phyloP scores from a whole-genome alignment of 1,284 basidiomycete genomes.

The Rhizoctonia solani region DNA sequence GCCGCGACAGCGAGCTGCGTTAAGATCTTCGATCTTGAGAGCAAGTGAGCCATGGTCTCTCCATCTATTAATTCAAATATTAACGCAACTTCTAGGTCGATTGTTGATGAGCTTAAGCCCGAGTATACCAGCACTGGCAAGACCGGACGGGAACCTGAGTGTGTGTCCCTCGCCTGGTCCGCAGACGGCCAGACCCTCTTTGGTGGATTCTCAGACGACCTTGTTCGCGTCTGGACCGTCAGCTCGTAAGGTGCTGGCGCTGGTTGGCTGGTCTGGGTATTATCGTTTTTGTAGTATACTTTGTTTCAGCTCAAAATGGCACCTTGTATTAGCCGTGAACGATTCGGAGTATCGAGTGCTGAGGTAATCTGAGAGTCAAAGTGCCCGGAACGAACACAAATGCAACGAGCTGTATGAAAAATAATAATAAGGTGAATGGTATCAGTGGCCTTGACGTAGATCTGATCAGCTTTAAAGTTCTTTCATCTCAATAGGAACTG shows the following conservation, averaged over 20 bases:
- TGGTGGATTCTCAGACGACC: conserved; percentile 91
- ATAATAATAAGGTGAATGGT: no score
- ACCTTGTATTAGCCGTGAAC: conserved; percentile 29
- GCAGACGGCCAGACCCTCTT: conserved; percentile 97
- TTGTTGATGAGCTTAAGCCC: conserved; percentile 98
- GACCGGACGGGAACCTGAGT: conserved; percentile 88
- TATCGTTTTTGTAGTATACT: conserved; percentile 25
- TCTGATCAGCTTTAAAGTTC: no score
- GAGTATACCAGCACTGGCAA: conserved; percentile 81
- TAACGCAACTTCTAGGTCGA: conserved; percentile 71
- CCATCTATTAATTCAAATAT: background rate
- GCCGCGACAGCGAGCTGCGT: conserved; percentile 97
- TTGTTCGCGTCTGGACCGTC: conserved; percentile 91
- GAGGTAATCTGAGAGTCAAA: no score
- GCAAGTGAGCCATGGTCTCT: conserved; percentile 70
- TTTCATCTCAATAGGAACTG: no score
- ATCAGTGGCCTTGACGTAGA: no score
- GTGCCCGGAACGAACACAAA: no score
- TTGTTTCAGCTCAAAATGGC: conserved; percentile 32
- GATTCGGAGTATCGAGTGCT: no score
- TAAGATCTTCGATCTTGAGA: conserved; percentile 99
- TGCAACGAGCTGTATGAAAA: no score
- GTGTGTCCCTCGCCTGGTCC: conserved; percentile 98
- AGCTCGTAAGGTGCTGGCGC: conserved; percentile 15
- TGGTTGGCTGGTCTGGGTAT: conserved; percentile 15